These are phyloP conservation scores for Astragalus glycyphyllos DNA, from an alignment of 306 rosid species.

Conservation along the genomic window DNA sequence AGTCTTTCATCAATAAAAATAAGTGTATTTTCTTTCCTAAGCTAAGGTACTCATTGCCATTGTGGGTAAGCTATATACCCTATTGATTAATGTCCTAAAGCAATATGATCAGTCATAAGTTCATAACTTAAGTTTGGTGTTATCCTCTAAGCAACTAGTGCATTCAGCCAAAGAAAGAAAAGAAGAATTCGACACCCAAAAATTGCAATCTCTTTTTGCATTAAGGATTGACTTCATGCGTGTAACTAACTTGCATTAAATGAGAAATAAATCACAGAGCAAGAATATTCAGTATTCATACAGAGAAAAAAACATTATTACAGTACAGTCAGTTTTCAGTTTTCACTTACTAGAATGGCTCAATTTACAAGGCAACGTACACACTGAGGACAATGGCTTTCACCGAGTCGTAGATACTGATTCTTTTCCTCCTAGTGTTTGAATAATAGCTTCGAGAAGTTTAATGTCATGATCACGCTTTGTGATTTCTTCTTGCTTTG, in stretches of 20 bases:
- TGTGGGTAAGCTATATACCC: constrained; percentile 6
- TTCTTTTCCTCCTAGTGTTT: constrained; percentile 80
- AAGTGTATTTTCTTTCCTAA: constrained; percentile 2
- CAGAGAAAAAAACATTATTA: constrained; percentile 9
- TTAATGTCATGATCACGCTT: constrained; percentile 91
- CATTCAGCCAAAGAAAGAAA: background rate
- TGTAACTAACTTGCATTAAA: background rate
- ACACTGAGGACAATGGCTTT: constrained; percentile 1
- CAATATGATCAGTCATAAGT: constrained; percentile 25
- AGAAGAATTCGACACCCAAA: constrained; percentile 8
- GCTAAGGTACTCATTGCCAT: background rate
- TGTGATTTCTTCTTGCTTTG: constrained; percentile 77
- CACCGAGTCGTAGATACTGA: constrained; percentile 45
- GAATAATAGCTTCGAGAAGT: constrained; percentile 83
- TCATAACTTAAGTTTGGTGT: background rate
- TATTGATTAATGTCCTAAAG: constrained; percentile 14
- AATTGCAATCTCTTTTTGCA: constrained; percentile 3
- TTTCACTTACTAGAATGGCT: constrained; percentile 32
- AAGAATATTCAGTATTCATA: constrained; percentile 9
- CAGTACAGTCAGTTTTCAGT: constrained; percentile 15
- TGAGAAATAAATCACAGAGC: constrained; percentile 16
- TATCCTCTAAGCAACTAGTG: background rate
- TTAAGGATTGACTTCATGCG: background rate
- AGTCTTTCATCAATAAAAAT: constrained; percentile 13
- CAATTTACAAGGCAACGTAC: constrained; percentile 43